A percentile compares a stretch with the other conserved stretches of the same genome.
Evolutionary conservation across 148 eudicot genomes (phyloP).

Genomic region (Cornus florida): DNA sequence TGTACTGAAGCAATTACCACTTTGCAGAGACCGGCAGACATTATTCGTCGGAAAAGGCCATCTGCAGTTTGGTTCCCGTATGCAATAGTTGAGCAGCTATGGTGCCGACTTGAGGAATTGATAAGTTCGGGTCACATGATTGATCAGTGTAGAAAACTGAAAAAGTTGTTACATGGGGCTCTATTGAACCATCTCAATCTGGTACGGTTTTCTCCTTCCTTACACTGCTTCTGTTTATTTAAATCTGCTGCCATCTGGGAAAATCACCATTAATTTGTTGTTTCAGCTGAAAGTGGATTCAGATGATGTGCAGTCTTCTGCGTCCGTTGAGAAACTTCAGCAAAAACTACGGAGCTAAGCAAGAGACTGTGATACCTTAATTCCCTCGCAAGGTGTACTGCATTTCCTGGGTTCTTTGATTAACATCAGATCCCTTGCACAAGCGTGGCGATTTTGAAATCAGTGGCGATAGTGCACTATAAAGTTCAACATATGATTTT

Average conservation of each 20-base stretch:
- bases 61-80: constrained; percentile 95
- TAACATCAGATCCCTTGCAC: not conserved
- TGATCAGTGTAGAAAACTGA: constrained; percentile 79
- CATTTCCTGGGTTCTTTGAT: not conserved
- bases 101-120: constrained; percentile 82
- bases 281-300: constrained; percentile 56
- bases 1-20: constrained; percentile 2
- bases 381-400: not conserved
- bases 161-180: constrained; percentile 60
- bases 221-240: not conserved
- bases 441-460: not conserved
- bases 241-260: not conserved
- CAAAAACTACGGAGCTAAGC: not conserved
- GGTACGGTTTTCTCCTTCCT: constrained; percentile 34
- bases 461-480: not conserved
- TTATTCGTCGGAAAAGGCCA: constrained; percentile 74
- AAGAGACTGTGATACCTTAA: not conserved
- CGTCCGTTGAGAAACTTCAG: not conserved
- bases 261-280: not conserved
- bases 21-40: constrained; percentile 77
- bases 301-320: constrained; percentile 43
- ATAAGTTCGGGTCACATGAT: constrained; percentile 67
- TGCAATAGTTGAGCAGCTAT: constrained; percentile 73
- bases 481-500: not conserved
- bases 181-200: constrained; percentile 66